These are phyloP conservation scores for Suaeda aralocaspica DNA, from an alignment of 148 eudicot species.

Conservation along the genomic window DNA sequence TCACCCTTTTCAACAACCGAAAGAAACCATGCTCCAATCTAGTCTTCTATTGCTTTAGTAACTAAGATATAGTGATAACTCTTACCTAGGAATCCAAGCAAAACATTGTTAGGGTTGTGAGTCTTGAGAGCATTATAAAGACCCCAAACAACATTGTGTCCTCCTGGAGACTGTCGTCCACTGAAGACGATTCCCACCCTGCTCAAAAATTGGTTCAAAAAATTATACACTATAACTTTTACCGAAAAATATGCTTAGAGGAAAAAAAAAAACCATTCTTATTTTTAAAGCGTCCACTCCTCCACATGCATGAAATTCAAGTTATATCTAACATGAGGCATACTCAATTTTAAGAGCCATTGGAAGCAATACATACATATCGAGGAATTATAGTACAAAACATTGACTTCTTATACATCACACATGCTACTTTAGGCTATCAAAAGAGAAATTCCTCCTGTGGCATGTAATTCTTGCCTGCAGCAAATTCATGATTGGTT, in stretches of 20 bases:
- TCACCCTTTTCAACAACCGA: background rate
- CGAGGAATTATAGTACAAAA: background rate
- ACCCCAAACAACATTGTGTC: constrained; percentile 98
- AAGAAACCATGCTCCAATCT: background rate
- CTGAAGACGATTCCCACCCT: constrained; percentile 95
- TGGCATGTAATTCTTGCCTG: background rate
- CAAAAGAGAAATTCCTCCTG: background rate
- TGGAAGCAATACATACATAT: background rate
- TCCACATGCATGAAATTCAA: background rate
- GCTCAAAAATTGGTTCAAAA: constrained; percentile 15
- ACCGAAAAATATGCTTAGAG: background rate
- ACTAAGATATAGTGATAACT: background rate
- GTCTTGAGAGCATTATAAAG: constrained; percentile 75
- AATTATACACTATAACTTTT: background rate
- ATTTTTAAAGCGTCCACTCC: background rate
- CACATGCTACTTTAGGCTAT: background rate
- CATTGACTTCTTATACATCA: background rate
- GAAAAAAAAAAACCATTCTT: too few relatives aligned
- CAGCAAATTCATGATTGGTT: background rate
- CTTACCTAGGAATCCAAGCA: constrained; percentile 93
- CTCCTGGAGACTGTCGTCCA: constrained; percentile 98
- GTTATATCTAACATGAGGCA: background rate
- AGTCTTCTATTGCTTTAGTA: background rate
- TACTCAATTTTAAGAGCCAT: background rate
- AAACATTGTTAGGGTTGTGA: constrained; percentile 62